A percentile compares a stretch with the other conserved stretches of the same genome.
Conservation (phyloP, 192 early-diverging fungal genomes). For the Helicostylum pulchrum region DNA sequence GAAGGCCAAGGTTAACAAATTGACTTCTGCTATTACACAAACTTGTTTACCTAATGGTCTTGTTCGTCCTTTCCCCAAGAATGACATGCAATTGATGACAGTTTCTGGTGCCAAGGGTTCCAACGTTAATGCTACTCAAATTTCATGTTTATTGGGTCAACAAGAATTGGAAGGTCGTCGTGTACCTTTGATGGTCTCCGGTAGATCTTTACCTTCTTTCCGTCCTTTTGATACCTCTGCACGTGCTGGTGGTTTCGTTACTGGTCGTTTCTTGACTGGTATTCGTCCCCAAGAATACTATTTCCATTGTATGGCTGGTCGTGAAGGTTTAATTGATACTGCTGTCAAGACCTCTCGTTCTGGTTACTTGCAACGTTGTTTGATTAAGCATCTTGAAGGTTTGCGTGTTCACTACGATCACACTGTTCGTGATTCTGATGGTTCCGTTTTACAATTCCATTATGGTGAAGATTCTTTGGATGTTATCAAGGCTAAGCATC, state of each 20-base stretch:
- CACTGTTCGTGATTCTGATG: constrained; percentile 91
- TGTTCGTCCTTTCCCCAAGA: constrained; percentile 78
- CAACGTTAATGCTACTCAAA: constrained; percentile 95
- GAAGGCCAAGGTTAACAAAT: constrained; percentile 72
- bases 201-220: constrained; percentile 95
- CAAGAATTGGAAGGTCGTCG: constrained; percentile 99
- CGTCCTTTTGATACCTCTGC: constrained; percentile 96
- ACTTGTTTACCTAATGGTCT: constrained; percentile 72
- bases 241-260: constrained; percentile 84
- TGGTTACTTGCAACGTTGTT: constrained; percentile 97
- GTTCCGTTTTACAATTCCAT: constrained; percentile 91
- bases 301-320: constrained; percentile 99
- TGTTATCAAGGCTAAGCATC: constrained; percentile 76
- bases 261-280: constrained; percentile 87
- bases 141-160: constrained; percentile 98
- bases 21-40: constrained; percentile 78
- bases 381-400: constrained; percentile 98
- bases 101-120: constrained; percentile 95
- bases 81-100: constrained; percentile 93
- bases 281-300: constrained; percentile 98
- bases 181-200: constrained; percentile 95
- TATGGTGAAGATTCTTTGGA: constrained; percentile 99
- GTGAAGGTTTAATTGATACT: constrained; percentile 99
- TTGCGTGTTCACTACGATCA: constrained; percentile 97
- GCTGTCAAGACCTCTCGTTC: constrained; percentile 99